Evolutionary conservation across 192 early-diverging fungal genomes (phyloP).

Genomic region (Coemansia sp.): DNA sequence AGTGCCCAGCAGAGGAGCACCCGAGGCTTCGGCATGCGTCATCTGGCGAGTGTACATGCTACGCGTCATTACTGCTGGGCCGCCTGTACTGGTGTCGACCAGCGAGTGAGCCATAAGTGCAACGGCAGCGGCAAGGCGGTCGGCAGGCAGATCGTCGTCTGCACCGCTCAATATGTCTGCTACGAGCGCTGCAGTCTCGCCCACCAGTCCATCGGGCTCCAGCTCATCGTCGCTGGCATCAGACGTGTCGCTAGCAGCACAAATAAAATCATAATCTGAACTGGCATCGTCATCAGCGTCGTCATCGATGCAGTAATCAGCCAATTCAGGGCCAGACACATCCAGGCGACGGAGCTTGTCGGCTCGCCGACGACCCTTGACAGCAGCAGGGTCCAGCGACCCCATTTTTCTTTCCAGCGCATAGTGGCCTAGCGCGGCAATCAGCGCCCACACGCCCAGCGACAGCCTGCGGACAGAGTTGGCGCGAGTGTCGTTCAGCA

Average conservation of each 20-base stretch:
- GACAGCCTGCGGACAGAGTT: conserved; percentile 31
- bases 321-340: not conserved
- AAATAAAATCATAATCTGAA: conserved; percentile 37
- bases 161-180: conserved; percentile 29
- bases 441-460: conserved; percentile 36
- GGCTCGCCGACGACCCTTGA: not conserved
- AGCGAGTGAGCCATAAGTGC: conserved; percentile 44
- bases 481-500: conserved; percentile 31
- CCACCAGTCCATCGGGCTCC: conserved; percentile 18
- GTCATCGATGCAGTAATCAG: not conserved
- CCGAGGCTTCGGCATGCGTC: not conserved
- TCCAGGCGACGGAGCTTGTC: not conserved
- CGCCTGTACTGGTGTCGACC: conserved; percentile 7
- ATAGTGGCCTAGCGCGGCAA: conserved; percentile 26
- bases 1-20: not conserved
- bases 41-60: conserved; percentile 32
- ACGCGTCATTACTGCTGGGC: conserved; percentile 29
- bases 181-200: conserved; percentile 30
- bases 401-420: conserved; percentile 17
- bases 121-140: conserved; percentile 29
- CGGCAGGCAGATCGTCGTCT: conserved; percentile 16
- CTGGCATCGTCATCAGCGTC: not conserved
- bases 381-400: not conserved
- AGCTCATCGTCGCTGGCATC: conserved; percentile 16
- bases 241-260: conserved; percentile 12